Evolutionary conservation across 768 basidiomycete species (phyloP).

Genomic region (Calocybe gangraenosa): DNA sequence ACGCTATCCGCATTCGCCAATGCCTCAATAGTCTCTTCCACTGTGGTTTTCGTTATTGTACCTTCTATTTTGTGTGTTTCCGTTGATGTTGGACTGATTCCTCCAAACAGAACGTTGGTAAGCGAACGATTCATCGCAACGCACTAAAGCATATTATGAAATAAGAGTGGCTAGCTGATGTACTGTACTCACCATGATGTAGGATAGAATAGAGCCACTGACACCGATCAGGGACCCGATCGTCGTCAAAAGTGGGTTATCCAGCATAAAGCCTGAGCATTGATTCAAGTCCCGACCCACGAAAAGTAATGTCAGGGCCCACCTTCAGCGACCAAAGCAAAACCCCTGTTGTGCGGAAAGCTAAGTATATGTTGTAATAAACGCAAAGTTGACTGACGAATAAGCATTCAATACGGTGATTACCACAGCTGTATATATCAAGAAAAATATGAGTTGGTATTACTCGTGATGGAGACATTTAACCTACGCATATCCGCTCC

Average conservation of each 20-base stretch:
- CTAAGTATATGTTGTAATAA: not conserved
- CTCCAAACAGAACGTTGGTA: conserved; percentile 84
- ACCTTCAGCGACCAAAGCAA: conserved; percentile 89
- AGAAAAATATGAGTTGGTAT: conserved; percentile 7
- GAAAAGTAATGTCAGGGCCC: not conserved
- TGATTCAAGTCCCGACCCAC: conserved; percentile 1
- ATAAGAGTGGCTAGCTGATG: not conserved
- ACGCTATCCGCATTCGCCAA: conserved; percentile 79
- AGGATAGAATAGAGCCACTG: conserved; percentile 86
- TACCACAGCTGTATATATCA: conserved; percentile 59
- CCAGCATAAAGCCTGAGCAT: conserved; percentile 76
- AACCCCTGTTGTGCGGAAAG: conserved; percentile 41
- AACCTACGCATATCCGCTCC: conserved; percentile 90
- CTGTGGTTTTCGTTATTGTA: conserved; percentile 67
- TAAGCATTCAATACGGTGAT: conserved; percentile 91
- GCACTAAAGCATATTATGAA: conserved; percentile 45
- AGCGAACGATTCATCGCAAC: conserved; percentile 90
- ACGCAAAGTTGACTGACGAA: conserved; percentile 37
- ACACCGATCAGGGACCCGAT: conserved; percentile 87
- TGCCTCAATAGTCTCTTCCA: conserved; percentile 80
- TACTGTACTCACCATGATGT: conserved; percentile 71
- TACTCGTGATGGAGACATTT: conserved; percentile 1
- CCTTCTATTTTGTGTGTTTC: conserved; percentile 81
- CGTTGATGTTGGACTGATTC: conserved; percentile 57
- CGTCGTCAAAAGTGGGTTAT: conserved; percentile 79